Percentiles rank a stretch among this genome's conserved stretches.
Conservation (phyloP, 345 rosid genomes). For the Draba incana region DNA sequence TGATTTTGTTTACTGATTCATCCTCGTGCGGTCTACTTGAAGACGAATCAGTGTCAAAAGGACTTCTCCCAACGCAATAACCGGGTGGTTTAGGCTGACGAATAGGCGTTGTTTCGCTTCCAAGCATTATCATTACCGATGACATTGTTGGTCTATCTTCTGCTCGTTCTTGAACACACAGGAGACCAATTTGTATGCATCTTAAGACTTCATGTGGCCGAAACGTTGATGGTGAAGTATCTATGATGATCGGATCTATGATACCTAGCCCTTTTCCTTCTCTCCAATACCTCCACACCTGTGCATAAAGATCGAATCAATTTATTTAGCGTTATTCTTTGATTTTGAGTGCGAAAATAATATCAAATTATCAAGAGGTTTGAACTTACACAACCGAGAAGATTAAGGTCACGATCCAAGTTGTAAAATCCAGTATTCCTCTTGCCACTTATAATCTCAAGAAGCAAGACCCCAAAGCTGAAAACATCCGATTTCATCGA, state of each 20-base stretch:
- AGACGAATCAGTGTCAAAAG: constrained; percentile 59
- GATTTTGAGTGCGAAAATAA: neutral
- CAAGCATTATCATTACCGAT: constrained; percentile 62
- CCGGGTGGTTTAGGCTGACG: constrained; percentile 69
- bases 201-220: constrained; percentile 53
- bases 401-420: constrained; percentile 60
- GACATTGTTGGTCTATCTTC: constrained; percentile 79
- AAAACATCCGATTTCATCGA: constrained; percentile 74
- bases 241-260: constrained; percentile 46
- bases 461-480: constrained; percentile 73
- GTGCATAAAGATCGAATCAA: neutral
- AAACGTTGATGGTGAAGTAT: constrained; percentile 32
- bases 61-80: constrained; percentile 58
- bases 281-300: constrained; percentile 76
- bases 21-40: constrained; percentile 50
- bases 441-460: constrained; percentile 67
- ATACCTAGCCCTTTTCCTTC: constrained; percentile 58
- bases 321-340: neutral
- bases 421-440: constrained; percentile 73
- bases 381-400: constrained; percentile 72
- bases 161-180: constrained; percentile 77
- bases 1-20: constrained; percentile 72
- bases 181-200: constrained; percentile 79
- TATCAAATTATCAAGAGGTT: neutral
- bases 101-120: constrained; percentile 66